A percentile compares a stretch with the other conserved stretches of the same genome.
phyloP scores from a whole-genome alignment of 1,284 basidiomycete genomes.

The Pseudozyma pruni region DNA sequence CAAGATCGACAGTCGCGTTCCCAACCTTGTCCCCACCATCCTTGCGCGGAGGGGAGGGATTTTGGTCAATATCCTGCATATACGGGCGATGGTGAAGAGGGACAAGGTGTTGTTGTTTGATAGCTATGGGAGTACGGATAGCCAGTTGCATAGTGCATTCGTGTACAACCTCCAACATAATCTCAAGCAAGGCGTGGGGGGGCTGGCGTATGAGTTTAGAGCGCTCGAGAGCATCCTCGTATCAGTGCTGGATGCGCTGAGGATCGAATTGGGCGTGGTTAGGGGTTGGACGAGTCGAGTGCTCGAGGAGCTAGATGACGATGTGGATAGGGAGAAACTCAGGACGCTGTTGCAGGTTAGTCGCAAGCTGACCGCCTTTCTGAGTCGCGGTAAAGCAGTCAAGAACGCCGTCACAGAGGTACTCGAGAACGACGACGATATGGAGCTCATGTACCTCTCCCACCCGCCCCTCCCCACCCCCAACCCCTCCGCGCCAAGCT shows the following conservation, averaged over 20 bases:
- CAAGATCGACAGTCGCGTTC: slow-evolving; percentile 93
- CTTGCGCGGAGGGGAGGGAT: slow-evolving; percentile 87
- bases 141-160: slow-evolving; percentile 56
- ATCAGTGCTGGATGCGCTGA: slow-evolving; percentile 57
- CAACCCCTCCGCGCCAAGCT: neutral
- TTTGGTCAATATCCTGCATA: slow-evolving; percentile 86
- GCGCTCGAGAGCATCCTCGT: slow-evolving; percentile 62
- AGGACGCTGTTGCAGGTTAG: slow-evolving; percentile 54
- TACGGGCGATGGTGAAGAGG: slow-evolving; percentile 91
- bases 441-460: slow-evolving; percentile 79
- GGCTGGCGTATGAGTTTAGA: slow-evolving; percentile 62
- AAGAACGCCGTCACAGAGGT: slow-evolving; percentile 57
- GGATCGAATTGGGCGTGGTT: slow-evolving; percentile 57
- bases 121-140: slow-evolving; percentile 56
- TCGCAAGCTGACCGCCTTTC: slow-evolving; percentile 56
- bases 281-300: slow-evolving; percentile 47
- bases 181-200: slow-evolving; percentile 10
- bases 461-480: neutral
- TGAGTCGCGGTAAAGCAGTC: slow-evolving; percentile 51
- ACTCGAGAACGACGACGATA: slow-evolving; percentile 75
- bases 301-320: slow-evolving; percentile 55
- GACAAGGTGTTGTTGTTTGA: slow-evolving; percentile 93
- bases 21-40: slow-evolving; percentile 91
- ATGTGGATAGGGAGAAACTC: slow-evolving; percentile 63
- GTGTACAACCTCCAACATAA: slow-evolving; percentile 64